Evolutionary conservation across 2,329 filamentous ascomycete species (phyloP), one percentile per base, ranked within the genome.

Genomic region (Zopfia rhizophila): DNA sequence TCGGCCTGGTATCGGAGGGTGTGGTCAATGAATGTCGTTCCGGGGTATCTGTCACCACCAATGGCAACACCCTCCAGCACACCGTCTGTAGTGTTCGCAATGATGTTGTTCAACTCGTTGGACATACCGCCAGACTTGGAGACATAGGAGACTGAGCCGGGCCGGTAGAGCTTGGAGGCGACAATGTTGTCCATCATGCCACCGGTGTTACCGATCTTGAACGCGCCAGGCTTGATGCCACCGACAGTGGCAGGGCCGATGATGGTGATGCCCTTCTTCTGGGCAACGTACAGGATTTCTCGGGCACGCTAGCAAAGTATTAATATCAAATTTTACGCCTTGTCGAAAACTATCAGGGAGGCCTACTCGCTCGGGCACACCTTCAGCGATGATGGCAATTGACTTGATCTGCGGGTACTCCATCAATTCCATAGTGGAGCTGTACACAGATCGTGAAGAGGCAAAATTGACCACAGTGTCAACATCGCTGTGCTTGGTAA

Each of bases 121-220:
- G 94, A 97, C 94, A 99, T 99, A 80, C 94, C 94, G 73, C 94
- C 94, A 48, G 94, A 99, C 85, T 99, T 99, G 84, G 93, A 97
- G 77, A 99, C 94, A 78, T 99, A 99, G 67, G 91, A 94, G 61
- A 99, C 92, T 65, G 94, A 97, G 67, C 94, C 94, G 81, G 94
- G 94, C 78, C 94, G 93, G 87, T 99, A 99, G 53, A 99, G 90
- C 87, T 99, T 99, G 75, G 94, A 97, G 65, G 94, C 91, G 58
- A 99, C 94, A 69, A 99, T 99, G 86, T 99, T 99, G 85, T 99
- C 94, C 94, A 99, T 99, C 94, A 99, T 99, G 78, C 94, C 94
- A 85, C 94, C 94, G 68, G 94, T 99, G 85, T 99, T 99, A 75
- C 94, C 94, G 60, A 99, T 99, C 86, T 97, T 99, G 89, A 93